Base-by-base conservation (phyloP, 2,329 filamentous ascomycete species). In the Zasmidium citrigriseum region DNA sequence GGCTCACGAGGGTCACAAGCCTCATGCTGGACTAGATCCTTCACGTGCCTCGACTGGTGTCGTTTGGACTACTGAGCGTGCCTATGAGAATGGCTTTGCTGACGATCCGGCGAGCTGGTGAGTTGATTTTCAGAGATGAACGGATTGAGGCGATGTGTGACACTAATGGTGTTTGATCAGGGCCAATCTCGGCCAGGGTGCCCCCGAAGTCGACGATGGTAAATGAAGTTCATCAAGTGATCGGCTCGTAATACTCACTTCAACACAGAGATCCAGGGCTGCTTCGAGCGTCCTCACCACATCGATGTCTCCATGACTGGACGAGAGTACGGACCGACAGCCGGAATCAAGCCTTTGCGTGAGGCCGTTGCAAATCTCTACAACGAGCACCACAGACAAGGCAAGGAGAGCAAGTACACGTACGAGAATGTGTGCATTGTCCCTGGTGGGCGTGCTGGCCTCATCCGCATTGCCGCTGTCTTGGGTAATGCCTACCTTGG, bases 351-450 rank as follows among this genome's bases (percentile, higher is more conserved):
- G 79, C 88, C 91, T 23, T 81, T 98, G 64, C 84, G 93, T 67
- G 89, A 91, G 71, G 93, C 93, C 18, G 92, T 98, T 46, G 93
- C 93, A 58, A 86, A 87, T 59, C 83, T 98, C 62, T 98, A 98
- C 83, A 98, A 98, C 71, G 89, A 89, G 74, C 90, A 93, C 75
- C 93, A 97, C 71, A 87, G 93, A 64, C 79, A 93, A 78, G 91
- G 89, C 71, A 96, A 95, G 79, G 83, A 86, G 11, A 93, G 89
- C 76, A 83, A 96, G 77, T 98, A 98, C 75, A 96, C 90, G 4
- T 97, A 91, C 89, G 93, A 98, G 81, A 98, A 98, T 75, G 93
- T 97, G 18, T 93, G 90, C 74, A 96, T 98, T 73, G 93, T 98
- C 2, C 93, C 93, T 47, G 93, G 93, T 75, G 93, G 93, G 41